Percentiles rank a stretch among this genome's conserved stretches.
These are phyloP conservation scores for Talaromyces wortmannii DNA, from an alignment of 495 filamentous ascomycete species.

Conservation along the genomic window DNA sequence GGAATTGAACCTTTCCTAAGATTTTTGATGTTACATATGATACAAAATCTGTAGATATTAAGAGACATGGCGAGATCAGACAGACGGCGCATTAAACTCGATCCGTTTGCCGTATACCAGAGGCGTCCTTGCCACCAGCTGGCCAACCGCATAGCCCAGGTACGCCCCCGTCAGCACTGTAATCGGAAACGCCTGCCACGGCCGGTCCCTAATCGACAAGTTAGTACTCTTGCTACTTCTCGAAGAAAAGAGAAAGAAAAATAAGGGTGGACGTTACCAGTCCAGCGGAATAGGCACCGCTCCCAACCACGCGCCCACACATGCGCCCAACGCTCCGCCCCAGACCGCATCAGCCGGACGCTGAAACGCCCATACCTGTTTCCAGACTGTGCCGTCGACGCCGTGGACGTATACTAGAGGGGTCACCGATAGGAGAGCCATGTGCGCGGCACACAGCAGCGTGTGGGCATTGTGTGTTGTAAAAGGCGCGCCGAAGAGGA, in stretches of 20 bases:
- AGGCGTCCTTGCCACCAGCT: slow-evolving; percentile 47
- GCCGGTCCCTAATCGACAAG: slow-evolving; percentile 55
- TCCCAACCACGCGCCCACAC: slow-evolving; percentile 58
- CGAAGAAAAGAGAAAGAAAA: slow-evolving; percentile 3
- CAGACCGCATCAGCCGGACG: slow-evolving; percentile 35
- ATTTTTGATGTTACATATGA: too few relatives aligned
- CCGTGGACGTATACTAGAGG: slow-evolving; percentile 80
- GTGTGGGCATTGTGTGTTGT: slow-evolving; percentile 79
- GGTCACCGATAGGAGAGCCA: slow-evolving; percentile 66
- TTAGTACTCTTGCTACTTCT: not conserved
- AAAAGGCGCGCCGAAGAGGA: slow-evolving; percentile 87
- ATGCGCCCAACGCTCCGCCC: slow-evolving; percentile 35
- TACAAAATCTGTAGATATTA: too few relatives aligned
- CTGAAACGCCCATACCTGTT: slow-evolving; percentile 51
- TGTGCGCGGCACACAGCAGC: slow-evolving; percentile 68
- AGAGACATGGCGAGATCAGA: too few relatives aligned
- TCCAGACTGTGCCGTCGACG: slow-evolving; percentile 67
- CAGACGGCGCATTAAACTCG: slow-evolving; percentile 34
- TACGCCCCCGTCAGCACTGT: slow-evolving; percentile 75
- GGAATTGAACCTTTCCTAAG: not conserved
- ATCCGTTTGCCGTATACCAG: slow-evolving; percentile 58
- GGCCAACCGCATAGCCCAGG: slow-evolving; percentile 57
- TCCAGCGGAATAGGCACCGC: slow-evolving; percentile 89
- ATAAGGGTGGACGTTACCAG: slow-evolving; percentile 50
- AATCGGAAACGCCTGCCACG: slow-evolving; percentile 97